Percentiles rank a stretch among this genome's conserved stretches.
phyloP scores from a whole-genome alignment of 768 basidiomycete genomes.

The Zangia roseola region DNA sequence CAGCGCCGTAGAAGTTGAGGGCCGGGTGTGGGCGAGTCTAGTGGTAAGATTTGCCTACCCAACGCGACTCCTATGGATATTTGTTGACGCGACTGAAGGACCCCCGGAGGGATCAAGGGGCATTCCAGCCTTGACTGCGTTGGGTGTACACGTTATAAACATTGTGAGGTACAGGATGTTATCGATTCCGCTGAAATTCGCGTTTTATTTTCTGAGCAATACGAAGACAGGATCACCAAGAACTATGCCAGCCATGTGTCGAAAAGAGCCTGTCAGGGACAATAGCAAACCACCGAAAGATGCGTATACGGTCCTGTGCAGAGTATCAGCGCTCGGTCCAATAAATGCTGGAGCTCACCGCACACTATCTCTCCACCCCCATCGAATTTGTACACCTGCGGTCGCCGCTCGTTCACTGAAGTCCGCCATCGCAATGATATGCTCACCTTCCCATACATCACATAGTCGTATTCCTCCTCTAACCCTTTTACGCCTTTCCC shows the following conservation, averaged over 20 bases:
- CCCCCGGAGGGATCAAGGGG: slow-evolving; percentile 21
- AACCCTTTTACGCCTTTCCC: slow-evolving; percentile 77
- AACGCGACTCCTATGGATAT: no score
- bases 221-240: slow-evolving; percentile 92
- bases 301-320: slow-evolving; percentile 82
- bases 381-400: slow-evolving; percentile 95
- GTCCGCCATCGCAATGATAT: neutral
- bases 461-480: slow-evolving; percentile 97
- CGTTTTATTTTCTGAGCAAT: slow-evolving; percentile 69
- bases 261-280: slow-evolving; percentile 88
- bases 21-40: no score
- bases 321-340: neutral
- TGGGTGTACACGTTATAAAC: neutral
- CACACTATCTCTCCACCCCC: slow-evolving; percentile 86
- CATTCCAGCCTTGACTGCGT: slow-evolving; percentile 2
- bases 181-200: neutral
- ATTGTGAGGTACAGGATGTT: slow-evolving; percentile 5
- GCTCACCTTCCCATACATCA: slow-evolving; percentile 95
- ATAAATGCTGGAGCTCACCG: neutral
- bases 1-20: no score
- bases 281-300: slow-evolving; percentile 96
- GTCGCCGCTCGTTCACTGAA: slow-evolving; percentile 9
- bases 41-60: no score
- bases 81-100: slow-evolving; percentile 16
- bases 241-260: slow-evolving; percentile 89